phyloP scores from a whole-genome alignment of 768 basidiomycete genomes.

The Mycena kentingensis region DNA sequence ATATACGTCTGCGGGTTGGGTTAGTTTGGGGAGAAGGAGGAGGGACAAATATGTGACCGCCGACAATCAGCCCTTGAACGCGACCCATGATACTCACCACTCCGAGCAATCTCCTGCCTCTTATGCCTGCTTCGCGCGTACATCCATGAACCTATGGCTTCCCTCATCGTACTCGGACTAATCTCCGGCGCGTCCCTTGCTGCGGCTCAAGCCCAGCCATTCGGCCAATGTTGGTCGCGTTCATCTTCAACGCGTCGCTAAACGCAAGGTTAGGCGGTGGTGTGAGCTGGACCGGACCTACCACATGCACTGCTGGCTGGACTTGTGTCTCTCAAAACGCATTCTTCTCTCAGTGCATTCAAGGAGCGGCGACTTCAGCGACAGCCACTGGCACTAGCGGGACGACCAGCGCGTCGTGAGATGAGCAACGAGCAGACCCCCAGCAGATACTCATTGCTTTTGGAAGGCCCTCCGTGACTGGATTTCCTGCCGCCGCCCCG shows the following conservation, averaged over 20 bases:
- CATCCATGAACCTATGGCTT: neutral
- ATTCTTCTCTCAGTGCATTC: constrained; percentile 43
- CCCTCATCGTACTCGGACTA: neutral
- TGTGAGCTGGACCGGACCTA: constrained; percentile 35
- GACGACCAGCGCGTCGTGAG: constrained; percentile 11
- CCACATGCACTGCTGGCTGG: constrained; percentile 37
- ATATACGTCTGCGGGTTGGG: too few relatives aligned
- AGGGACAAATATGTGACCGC: too few relatives aligned
- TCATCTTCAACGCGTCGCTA: too few relatives aligned
- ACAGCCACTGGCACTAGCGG: constrained; percentile 21
- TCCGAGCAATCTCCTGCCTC: constrained; percentile 7
- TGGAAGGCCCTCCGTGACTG: constrained; percentile 25
- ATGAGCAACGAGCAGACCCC: too few relatives aligned
- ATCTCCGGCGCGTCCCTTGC: neutral
- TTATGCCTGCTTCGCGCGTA: neutral
- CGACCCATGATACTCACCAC: neutral
- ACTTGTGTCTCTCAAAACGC: constrained; percentile 35
- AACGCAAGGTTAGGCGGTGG: too few relatives aligned
- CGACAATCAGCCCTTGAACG: too few relatives aligned
- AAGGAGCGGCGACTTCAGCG: constrained; percentile 7
- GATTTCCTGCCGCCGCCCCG: constrained; percentile 38
- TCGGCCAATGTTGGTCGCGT: constrained; percentile 36
- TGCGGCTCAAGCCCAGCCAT: constrained; percentile 22
- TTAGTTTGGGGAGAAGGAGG: too few relatives aligned
- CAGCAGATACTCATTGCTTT: too few relatives aligned